Base-by-base conservation (phyloP, 768 basidiomycete species). In the Suillus variegatus region DNA sequence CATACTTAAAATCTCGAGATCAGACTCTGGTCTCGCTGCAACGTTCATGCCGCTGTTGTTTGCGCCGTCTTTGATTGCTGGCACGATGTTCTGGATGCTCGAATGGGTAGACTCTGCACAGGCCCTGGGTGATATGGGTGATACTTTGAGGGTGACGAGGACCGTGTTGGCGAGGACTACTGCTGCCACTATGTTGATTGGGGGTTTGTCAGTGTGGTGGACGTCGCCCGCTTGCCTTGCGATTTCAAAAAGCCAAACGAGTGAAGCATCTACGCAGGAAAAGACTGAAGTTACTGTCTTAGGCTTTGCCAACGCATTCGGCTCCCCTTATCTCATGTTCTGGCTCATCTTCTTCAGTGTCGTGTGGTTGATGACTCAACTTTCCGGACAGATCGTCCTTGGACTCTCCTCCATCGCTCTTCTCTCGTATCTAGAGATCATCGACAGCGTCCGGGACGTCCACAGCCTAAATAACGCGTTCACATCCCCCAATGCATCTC, bases 271-370 rank as follows among this genome's bases (percentile, higher is more conserved):
- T 38, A 43, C 65, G 69, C 65, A 80, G 68, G 69, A 78, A 51
- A 81, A 73, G 73, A 75, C 71, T 18, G 82, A 86, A 56, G 82
- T 87, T 49, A 82, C 80, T 22, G 85, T 98, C 2, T 76, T 94
- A 1, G 96, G 96, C 0, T 97, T 89, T 71, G 92, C 93, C 0
- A 97, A 98, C 74, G 88, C 93, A 0, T 96, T 88, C 71, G 97
- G 95, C 18, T 88, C 95, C 18, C 87, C 93, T 2, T 97, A 95
- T 75, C 79, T 95, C 63, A 78, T 97, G 44, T 93, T 97, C 72
- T 91, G 91, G 86, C 81, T 85, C 8, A 82, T 91, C 28, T 77
- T 82, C 56, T 84, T 97, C 47, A 81, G 81, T 5, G 62, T 90
- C 14, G 80, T 91, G 12, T 76, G 75, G 75, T 32, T 76, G 8